Evolutionary conservation across 495 filamentous ascomycete species (phyloP).

Genomic region (Podospora bellae-mahoneyi): DNA sequence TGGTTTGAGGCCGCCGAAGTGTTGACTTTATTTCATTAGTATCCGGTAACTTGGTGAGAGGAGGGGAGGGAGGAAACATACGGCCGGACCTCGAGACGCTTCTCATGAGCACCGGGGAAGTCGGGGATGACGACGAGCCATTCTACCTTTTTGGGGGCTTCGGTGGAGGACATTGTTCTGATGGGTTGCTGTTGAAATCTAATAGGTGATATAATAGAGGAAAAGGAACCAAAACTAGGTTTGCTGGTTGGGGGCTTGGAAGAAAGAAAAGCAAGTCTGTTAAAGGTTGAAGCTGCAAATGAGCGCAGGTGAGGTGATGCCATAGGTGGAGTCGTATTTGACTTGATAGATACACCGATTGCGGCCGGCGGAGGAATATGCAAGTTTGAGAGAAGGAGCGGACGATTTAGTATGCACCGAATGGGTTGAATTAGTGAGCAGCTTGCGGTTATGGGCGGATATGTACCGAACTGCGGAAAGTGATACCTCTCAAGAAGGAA

Average conservation of each 20-base stretch:
- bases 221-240: neutral
- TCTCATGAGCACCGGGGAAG: slow-evolving; percentile 58
- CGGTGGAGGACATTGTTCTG: slow-evolving; percentile 40
- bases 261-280: neutral
- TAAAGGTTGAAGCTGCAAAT: neutral
- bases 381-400: neutral
- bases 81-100: slow-evolving; percentile 69
- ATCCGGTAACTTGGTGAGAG: neutral
- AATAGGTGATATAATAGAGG: neutral
- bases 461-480: neutral
- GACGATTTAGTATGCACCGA: neutral
- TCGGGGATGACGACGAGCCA: slow-evolving; percentile 87
- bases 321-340: neutral
- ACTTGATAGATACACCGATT: neutral
- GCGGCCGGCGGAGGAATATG: neutral
- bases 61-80: slow-evolving; percentile 41
- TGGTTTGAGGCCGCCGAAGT: slow-evolving; percentile 52
- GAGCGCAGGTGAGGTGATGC: slow-evolving; percentile 12
- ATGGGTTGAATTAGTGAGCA: neutral
- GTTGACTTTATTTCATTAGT: slow-evolving; percentile 40
- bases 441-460: neutral
- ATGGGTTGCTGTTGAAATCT: neutral
- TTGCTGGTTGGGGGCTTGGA: neutral
- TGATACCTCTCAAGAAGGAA: neutral
- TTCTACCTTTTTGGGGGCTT: slow-evolving; percentile 57